Base-by-base conservation (phyloP, 1,139 yeast species). In the Saccharomycopsis crataegensis region DNA sequence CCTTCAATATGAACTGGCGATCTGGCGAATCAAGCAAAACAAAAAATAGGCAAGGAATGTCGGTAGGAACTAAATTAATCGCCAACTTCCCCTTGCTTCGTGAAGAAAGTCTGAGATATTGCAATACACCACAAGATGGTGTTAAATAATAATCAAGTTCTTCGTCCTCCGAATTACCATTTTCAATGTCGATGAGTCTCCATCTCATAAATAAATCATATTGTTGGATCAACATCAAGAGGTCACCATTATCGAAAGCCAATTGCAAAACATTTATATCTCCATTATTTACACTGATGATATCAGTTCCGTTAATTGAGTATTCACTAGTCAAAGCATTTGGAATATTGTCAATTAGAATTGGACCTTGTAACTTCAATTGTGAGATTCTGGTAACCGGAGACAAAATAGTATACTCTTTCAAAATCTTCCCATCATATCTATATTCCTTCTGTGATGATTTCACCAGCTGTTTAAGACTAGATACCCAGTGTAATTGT, bases 101-200 rank as follows among this genome's bases (percentile, higher is more conserved):
- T 22, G 46, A 8, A 2, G 52, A 34, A 7, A 50, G 17, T 33
- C 38, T 45, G 6, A 50, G 38, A 22, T 45, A 8, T 32, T 45
- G 67, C 14, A 68, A 52, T 6, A 59, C 61, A 16, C 63, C 64
- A 4, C 67, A 65, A 40, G 67, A 67, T 2, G 68, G 65, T 16
- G 58, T 51, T 16, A 43, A 14, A 7, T 32, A 31, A 22, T 16
- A 9, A n/a, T 32, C 38, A 8, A 22, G 28, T 22, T 38, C 44
- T n/a, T 16, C 34, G 8, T 37, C 43, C 12, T 40, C 51, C 11
- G 9, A 22, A 14, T 38, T 16, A 16, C 12, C 40, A 31, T 36
- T 16, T 34, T 33, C 17, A 12, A 14, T 11, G 6, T 12, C 12
- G 48, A 9, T 41, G n/a, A 3, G 32, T 8, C 16, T 36, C 57